Evolutionary conservation across 2,329 filamentous ascomycete genomes (phyloP).

Genomic region (Trichoderma atroviride): DNA sequence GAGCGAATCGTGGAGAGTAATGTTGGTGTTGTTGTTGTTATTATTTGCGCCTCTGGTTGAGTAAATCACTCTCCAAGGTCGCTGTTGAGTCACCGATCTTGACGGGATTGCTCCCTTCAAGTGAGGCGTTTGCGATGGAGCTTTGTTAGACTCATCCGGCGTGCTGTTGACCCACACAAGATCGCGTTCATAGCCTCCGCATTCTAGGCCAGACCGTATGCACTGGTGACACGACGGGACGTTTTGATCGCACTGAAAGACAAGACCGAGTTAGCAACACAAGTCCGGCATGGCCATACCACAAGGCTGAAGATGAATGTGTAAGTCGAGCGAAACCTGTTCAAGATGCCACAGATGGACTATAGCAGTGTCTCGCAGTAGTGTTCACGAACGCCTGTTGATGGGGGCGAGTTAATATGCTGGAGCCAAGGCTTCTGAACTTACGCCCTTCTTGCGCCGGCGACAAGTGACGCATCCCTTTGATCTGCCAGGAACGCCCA

Average conservation of each 20-base stretch:
- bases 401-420: neutral
- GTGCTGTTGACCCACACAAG: conserved; percentile 28
- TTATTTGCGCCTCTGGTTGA: conserved; percentile 1
- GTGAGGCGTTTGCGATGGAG: neutral
- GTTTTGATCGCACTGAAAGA: conserved; percentile 22
- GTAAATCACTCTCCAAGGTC: conserved; percentile 22
- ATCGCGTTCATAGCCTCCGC: conserved; percentile 25
- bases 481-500: conserved; percentile 28
- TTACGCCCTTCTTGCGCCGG: conserved; percentile 26
- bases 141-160: conserved; percentile 9
- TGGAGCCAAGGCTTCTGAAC: neutral
- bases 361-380: neutral
- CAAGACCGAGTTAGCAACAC: neutral
- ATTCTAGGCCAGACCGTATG: conserved; percentile 19
- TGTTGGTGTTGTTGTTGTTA: neutral
- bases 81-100: neutral
- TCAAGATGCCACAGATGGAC: neutral
- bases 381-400: neutral
- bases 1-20: conserved; percentile 25
- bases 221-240: conserved; percentile 24
- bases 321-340: neutral
- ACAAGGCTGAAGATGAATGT: neutral
- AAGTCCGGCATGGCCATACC: neutral
- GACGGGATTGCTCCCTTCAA: neutral
- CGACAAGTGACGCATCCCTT: conserved; percentile 27